Percentiles rank a stretch among this genome's conserved stretches.
phyloP scores from a whole-genome alignment of 1,139 yeast genomes.

The Sugiyamaella castrensis region DNA sequence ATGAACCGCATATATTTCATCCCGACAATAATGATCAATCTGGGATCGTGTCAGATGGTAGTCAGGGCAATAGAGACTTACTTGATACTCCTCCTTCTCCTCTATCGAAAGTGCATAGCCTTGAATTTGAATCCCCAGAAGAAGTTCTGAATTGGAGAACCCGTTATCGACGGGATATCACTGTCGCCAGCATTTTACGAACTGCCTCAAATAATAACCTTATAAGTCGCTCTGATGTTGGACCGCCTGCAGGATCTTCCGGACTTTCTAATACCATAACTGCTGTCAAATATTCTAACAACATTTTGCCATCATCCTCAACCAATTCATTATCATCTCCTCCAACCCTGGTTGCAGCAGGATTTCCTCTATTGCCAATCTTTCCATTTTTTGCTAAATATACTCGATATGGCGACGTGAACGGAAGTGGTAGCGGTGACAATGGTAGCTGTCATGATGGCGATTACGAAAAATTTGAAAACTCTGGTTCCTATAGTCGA shows the following conservation, averaged over 20 bases:
- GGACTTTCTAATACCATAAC: neutral
- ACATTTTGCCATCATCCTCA: conserved; percentile 5
- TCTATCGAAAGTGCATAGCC: neutral
- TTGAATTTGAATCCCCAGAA: conserved; percentile 4
- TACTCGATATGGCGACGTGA: conserved; percentile 2
- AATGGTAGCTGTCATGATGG: neutral
- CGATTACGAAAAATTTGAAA: conserved; percentile 5
- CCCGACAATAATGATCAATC: neutral
- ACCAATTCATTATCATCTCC: conserved; percentile 3
- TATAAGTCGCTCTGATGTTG: neutral
- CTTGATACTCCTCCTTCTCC: neutral
- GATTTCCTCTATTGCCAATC: conserved; percentile 13
- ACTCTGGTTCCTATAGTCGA: neutral
- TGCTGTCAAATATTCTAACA: neutral
- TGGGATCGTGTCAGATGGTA: neutral
- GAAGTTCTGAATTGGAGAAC: conserved; percentile 12
- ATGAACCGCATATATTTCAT: conserved; percentile 5
- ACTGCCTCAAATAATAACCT: conserved; percentile 4
- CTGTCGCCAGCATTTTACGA: conserved; percentile 14
- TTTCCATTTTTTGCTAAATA: conserved; percentile 11
- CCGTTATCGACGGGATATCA: conserved; percentile 12
- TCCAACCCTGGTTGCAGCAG: conserved; percentile 12
- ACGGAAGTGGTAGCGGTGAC: neutral
- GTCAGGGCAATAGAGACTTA: too few relatives aligned
- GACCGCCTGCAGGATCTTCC: neutral